Base-by-base conservation (phyloP, 768 basidiomycete species). In the Lepiota venenata region DNA sequence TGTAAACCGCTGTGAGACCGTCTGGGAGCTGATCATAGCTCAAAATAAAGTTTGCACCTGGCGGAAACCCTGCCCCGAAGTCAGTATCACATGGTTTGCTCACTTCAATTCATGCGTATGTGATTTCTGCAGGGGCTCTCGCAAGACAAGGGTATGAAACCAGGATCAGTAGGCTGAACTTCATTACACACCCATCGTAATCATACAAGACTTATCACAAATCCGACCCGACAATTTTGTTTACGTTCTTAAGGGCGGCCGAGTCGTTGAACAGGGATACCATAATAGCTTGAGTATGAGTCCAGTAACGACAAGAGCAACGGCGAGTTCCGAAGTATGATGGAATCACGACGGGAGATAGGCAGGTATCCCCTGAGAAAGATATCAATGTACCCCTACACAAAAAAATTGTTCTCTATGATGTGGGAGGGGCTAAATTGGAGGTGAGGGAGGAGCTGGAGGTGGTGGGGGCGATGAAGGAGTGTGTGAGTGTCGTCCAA, bases 201-300 rank as follows among this genome's bases (percentile, higher is more conserved):
- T 98, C 66, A 98, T 95, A 0, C 96, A 98, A 68, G 97, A 98
- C 61, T 82, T 98, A 15, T 85, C 87, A 1, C 91, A 94, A 60
- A 88, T 99, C 58, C 69, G 71, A 18, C 50, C 71, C 0, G 67
- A 74, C 14, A 94, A 98, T 67, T 98, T 97, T 59, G 91, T 96
- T 11, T 97, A 98, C 65, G 90, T 98, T 2, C 84, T 98, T 74
- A 83, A 85, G 60, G 77, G 83, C 16, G 96, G 95, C 0, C 60
- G 66, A 0, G 82, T 97, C 27, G 87, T 87, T 43, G 92, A 98
- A 65, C 88, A 93, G 62, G 97, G 97, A 0, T 96, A 83, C 69
- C 82, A 93, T 1, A 69, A 68, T 1, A 96, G 63, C 78, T 98
- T 47, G 90, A 93, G 64, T 66, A 59, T 12, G 69, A 36, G 2